Conservation (phyloP, 305 asterid species). For the Rubia peregrina region DNA sequence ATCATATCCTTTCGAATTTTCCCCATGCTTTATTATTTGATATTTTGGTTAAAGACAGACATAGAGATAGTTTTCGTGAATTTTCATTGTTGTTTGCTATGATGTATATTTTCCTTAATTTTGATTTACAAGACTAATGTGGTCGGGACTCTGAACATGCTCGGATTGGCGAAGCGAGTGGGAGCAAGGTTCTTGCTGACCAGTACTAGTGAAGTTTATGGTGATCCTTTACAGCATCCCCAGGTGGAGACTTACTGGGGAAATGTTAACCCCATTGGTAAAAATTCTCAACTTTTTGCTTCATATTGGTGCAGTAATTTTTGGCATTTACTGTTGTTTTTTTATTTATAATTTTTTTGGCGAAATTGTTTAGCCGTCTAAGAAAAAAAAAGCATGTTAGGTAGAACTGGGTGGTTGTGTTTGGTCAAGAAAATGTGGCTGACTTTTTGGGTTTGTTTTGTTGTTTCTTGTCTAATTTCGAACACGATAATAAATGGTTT, state of each 20-base stretch:
- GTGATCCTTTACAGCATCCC: slow-evolving; percentile 49
- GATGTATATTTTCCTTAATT: slow-evolving; percentile 12
- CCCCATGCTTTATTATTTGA: not conserved
- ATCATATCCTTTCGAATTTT: slow-evolving; percentile 60
- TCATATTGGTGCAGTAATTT: not conserved
- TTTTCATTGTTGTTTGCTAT: not conserved
- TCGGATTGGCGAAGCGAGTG: slow-evolving; percentile 49
- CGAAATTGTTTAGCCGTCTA: not conserved
- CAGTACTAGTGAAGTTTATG: slow-evolving; percentile 50
- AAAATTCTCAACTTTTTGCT: not conserved
- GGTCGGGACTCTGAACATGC: slow-evolving; percentile 41
- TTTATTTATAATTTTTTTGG: not conserved
- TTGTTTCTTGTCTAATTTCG: not conserved
- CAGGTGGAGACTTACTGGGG: slow-evolving; percentile 54
- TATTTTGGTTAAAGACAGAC: not conserved
- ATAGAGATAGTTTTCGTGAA: not conserved
- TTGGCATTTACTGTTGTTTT: too few species aligned
- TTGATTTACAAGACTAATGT: slow-evolving; percentile 32
- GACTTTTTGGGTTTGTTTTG: slow-evolving; percentile 15
- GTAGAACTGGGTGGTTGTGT: not conserved
- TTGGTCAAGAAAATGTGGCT: slow-evolving; percentile 12
- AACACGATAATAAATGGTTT: not conserved
- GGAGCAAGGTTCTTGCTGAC: slow-evolving; percentile 51
- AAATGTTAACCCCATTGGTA: slow-evolving; percentile 48
- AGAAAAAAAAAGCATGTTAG: not conserved